Evolutionary conservation across 495 filamentous ascomycete species (phyloP), one percentile per base, ranked within the genome.

Genomic region (Barbatosphaeria neglecta): DNA sequence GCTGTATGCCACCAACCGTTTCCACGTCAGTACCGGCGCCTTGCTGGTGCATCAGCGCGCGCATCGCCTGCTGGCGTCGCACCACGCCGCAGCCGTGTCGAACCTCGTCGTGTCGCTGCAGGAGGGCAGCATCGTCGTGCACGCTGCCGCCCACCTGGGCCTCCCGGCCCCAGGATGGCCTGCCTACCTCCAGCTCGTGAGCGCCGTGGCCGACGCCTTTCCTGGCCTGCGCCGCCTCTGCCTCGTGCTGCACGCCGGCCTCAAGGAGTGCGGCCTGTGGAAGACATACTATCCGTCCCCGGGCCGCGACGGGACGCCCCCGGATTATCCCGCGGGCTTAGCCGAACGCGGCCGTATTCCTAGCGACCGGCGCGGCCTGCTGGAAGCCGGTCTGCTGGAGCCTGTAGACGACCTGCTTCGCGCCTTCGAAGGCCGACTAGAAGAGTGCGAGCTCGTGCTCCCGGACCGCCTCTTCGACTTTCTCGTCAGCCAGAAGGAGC

Each of bases 1-100:
- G 25, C 24, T 52, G 19, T 52, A 52, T 13, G 28, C 23, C 7
- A 49, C 45, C 15, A 52, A 49, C 16, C 24, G 20, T 2, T 52
- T 52, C 20, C 37, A 41, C 20, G 41, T 52, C 24, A n/a, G 31
- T n/a, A 35, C 31, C 10, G 31, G 31, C 2, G 31, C 31, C 13
- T 6, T 35, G 31, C 11, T 35, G 31, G 13, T 35, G 31, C 31
- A 35, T n/a, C 31, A 11, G 2, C n/a, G n/a, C n/a, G n/a, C n/a
- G n/a, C n/a, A n/a, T n/a, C 13, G 31, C 1, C 31, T 35, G 2
- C 31, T 35, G 31, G 31, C 13, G 9, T n/a, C 31, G 13, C 31
- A 35, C 10, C 31, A 35, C 31, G 13, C 31, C 10, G 31, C 31
- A n/a, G 31, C 31, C 31, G 13, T 35, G 9, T 11, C 31, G 3